Evolutionary conservation across 768 basidiomycete genomes (phyloP), one percentile per base, ranked within the genome.

Genomic region (Phaffia australis): DNA sequence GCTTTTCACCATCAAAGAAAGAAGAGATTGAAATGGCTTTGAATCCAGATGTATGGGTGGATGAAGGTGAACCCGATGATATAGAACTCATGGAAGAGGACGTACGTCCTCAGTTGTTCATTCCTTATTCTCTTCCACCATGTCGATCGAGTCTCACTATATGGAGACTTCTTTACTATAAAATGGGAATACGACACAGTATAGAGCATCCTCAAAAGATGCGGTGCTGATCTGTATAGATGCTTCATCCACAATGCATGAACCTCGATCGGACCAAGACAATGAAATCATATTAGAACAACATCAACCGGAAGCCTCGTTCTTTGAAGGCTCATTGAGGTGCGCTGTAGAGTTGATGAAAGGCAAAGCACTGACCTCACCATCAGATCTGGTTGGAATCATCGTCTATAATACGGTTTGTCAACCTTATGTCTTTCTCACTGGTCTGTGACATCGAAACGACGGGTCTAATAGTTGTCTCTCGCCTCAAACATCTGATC

Each of bases 141-240:
- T 23, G 7, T 16, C 35, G 35, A 42, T 42, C 35, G 35, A 42
- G 35, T 42, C 35, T 42, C 35, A 42, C 35, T 42, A 42, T 5
- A 42, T 11, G 35, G 35, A 42, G 11, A 42, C 35, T 42, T 42
- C 11, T 4, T 42, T 42, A 51, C 58, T 11, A 11, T 4, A 42
- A 42, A 42, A 42, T 11, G 35, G 35, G 11, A 42, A 42, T 11
- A 11, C 6, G 35, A 42, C 6, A 48, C 65, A 88, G 87, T 80
- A 80, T 66, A 82, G 83, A 69, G 87, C 89, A 69, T 83, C 83
- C 60, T 85, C 85, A 70, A 83, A 83, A 68, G 91, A 97, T 72
- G 88, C 91, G 42, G 86, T 94, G 56, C 77, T 98, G n/a, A 95
- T 97, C 78, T 88, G 87, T 75, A 89, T 99, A 66, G 93, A 99